A percentile compares a stretch with the other conserved stretches of the same genome.
These are phyloP conservation scores for Phytophthora colocasiae DNA, from an alignment of 352 stramenopile species.

Conservation along the genomic window DNA sequence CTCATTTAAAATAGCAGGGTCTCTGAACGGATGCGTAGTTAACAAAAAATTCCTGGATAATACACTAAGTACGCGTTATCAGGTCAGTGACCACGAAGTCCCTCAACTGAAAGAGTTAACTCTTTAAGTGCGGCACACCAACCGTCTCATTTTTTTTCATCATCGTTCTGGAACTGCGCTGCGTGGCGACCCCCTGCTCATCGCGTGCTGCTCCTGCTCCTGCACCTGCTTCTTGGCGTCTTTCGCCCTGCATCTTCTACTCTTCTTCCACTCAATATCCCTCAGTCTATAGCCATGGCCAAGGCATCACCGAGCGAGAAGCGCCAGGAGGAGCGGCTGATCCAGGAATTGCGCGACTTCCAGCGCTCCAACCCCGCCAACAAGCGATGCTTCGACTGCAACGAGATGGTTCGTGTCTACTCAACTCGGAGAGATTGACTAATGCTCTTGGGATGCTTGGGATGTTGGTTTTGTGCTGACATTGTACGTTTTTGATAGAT, in stretches of 20 bases:
- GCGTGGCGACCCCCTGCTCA: slow-evolving; percentile 20
- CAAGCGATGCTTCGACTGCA: slow-evolving; percentile 91
- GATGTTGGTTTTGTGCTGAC: slow-evolving; percentile 8
- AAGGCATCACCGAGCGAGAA: slow-evolving; percentile 68
- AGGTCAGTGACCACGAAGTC: too few species aligned
- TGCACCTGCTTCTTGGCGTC: too few species aligned
- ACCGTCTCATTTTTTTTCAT: slow-evolving; percentile 9
- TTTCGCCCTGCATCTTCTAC: too few species aligned
- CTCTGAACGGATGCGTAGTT: too few species aligned
- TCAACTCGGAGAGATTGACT: neutral
- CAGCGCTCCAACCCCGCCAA: slow-evolving; percentile 77
- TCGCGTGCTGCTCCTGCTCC: neutral
- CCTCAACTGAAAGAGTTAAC: too few species aligned
- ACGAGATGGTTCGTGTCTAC: slow-evolving; percentile 75
- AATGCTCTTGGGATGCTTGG: neutral
- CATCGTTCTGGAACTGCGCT: slow-evolving; percentile 4
- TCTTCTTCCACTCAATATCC: neutral
- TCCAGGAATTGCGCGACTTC: slow-evolving; percentile 89
- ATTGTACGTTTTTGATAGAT: slow-evolving; percentile 52
- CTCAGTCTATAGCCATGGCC: slow-evolving; percentile 22
- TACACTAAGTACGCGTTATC: too few species aligned
- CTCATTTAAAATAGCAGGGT: too few species aligned
- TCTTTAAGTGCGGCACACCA: too few species aligned
- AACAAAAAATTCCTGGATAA: too few species aligned
- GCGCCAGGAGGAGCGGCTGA: slow-evolving; percentile 79